Base-by-base conservation (phyloP, 495 filamentous ascomycete genomes). In the Penicillium flavigenum region DNA sequence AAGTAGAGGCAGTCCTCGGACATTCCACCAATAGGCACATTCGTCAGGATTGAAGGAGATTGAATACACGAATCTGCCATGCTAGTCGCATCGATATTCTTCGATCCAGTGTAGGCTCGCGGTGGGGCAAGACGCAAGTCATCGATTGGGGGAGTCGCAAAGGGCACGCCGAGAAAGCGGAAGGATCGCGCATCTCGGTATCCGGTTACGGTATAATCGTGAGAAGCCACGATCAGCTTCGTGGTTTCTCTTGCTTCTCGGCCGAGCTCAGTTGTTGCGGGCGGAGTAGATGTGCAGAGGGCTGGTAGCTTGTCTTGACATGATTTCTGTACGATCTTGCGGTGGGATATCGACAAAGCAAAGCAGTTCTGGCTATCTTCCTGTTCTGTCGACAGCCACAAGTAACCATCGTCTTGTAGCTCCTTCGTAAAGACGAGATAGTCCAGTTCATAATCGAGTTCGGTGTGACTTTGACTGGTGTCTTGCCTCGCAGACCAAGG, bases 151-250 rank as follows among this genome's bases (percentile, higher is more conserved):
- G 68, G 61, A 49, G 79, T 66, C 12, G 81, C 81, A 47, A 79
- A 83, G 8, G 75, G 76, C 11, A 83, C 71, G 2, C 80, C 79
- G 3, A 77, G 63, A 58, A 84, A 84, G 4, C 78, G 76, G 64
- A 81, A 83, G 11, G 77, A 80, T 44, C 77, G 78, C 32, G 77
- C 69, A 64, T 83, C 78, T n/a, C 79, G 72, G 56, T 73, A 79
- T 5, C 80, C 80, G 1, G 65, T 66, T 44, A 72, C 1, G n/a
- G 34, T 63, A 49, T 67, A 69, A 10, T 42, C 53, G 2, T 63
- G 29, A 9, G 54, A 60, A 10, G 68, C 57, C 49, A 76, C 72
- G 2, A 60, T 66, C 43, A 81, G 68, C n/a, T 67, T 70, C 20
- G 69, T 68, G 17, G 58, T 60, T 10, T 60, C 53, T 10, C 61